Conservation (phyloP, 129 eudicot species). For the Oenanthe sinensis region DNA sequence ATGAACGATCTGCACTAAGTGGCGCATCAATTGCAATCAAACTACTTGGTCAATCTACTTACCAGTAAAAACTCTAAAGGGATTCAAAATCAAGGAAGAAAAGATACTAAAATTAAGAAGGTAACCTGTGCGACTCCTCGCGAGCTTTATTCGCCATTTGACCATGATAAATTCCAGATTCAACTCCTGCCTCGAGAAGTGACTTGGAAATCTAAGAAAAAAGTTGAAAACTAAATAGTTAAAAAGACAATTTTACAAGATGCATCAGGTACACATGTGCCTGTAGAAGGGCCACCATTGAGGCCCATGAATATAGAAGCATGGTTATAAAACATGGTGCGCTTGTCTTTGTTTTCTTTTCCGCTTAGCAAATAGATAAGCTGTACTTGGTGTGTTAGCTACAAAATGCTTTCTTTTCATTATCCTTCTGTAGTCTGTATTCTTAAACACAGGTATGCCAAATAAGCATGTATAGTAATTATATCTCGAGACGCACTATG, state of each 20-base stretch:
- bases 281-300: background rate
- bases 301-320: background rate
- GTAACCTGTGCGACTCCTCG: constrained; percentile 71
- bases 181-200: constrained; percentile 50
- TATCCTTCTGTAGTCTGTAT: background rate
- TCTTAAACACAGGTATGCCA: background rate
- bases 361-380: background rate
- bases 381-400: background rate
- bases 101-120: constrained; percentile 2
- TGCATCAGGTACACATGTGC: background rate
- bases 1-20: constrained; percentile 60
- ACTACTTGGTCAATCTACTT: constrained; percentile 1
- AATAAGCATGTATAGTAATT: background rate
- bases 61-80: background rate
- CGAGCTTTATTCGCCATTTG: constrained; percentile 72
- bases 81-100: background rate
- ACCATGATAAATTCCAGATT: constrained; percentile 86
- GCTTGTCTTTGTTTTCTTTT: background rate
- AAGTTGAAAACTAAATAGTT: constrained; percentile 1
- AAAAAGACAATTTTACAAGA: background rate
- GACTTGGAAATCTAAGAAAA: constrained; percentile 37
- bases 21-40: constrained; percentile 6
- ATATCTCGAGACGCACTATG: background rate
- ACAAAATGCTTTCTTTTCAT: background rate
- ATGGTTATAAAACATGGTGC: background rate